Evolutionary conservation across 2,329 filamentous ascomycete genomes (phyloP).

Genomic region (Colletotrichum sp.): DNA sequence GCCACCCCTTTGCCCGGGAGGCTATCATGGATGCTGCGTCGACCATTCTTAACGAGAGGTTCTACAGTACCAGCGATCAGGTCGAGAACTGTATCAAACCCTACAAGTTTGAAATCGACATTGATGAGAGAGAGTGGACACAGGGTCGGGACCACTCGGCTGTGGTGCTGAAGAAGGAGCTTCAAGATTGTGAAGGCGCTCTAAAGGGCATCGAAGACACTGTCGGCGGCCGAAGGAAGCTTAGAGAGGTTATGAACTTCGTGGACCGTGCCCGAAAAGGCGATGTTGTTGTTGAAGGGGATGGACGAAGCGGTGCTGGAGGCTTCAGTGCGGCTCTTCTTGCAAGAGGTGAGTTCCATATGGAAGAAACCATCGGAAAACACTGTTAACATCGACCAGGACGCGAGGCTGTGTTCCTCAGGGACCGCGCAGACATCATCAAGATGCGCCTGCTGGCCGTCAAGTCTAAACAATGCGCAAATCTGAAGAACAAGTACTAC

Average conservation of each 20-base stretch:
- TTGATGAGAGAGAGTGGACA: constrained; percentile 88
- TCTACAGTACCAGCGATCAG: constrained; percentile 96
- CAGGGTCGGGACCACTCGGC: constrained; percentile 84
- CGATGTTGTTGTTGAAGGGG: constrained; percentile 83
- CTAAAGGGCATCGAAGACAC: constrained; percentile 75
- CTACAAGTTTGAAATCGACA: constrained; percentile 97
- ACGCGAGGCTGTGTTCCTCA: constrained; percentile 91
- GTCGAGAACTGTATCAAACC: constrained; percentile 99
- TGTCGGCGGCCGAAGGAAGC: constrained; percentile 82
- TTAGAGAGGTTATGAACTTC: constrained; percentile 88
- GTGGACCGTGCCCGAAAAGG: constrained; percentile 90
- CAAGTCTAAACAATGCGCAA: constrained; percentile 88
- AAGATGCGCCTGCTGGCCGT: constrained; percentile 88
- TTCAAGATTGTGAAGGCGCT: constrained; percentile 82
- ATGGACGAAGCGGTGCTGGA: constrained; percentile 83
- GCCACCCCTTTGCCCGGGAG: constrained; percentile 89
- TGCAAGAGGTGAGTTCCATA: constrained; percentile 68
- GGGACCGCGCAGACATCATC: constrained; percentile 87
- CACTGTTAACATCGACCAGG: constrained; percentile 57
- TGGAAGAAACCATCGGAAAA: not conserved
- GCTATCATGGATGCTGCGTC: constrained; percentile 93
- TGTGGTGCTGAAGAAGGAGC: constrained; percentile 82
- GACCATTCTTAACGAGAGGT: constrained; percentile 89
- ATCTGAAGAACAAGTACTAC: constrained; percentile 88
- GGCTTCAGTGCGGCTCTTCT: constrained; percentile 90